Evolutionary conservation across 495 filamentous ascomycete species (phyloP), one percentile per base, ranked within the genome.

Genomic region (Neurospora terricola): DNA sequence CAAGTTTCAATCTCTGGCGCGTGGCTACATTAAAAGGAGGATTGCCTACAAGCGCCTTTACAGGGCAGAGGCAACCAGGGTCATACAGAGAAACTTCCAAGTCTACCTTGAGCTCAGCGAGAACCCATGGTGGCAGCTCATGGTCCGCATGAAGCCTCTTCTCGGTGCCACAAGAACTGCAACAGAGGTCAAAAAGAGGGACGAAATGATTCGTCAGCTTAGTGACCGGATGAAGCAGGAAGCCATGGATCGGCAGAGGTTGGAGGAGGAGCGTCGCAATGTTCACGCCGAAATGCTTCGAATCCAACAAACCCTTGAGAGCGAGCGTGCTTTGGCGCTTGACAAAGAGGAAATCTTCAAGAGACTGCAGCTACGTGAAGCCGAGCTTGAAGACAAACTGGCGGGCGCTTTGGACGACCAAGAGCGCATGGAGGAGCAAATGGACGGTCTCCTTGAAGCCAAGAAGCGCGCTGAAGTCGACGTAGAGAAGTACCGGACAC

Each of bases 271-370:
- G 73, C 88, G 94, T 40, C 87, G 96, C 40, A 93, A 94, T 70
- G 91, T 93, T 8, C 92, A 98, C 72, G 85, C 90, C 27, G 96
- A 98, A 78, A 89, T 98, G 70, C 90, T 94, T 74, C 90, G 92
- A 23, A 91, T 98, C 39, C 94, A 97, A 77, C 92, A 98, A 73
- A 96, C 92, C 1, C 83, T 99, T 11, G 96, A 99, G 81, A 97
- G 94, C 73, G 96, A 99, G 82, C 90, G 96, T 71, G 92, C 94
- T 27, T 84, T 99, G 38, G 96, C 96, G 0, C 84, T 99, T 9
- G 96, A 99, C 80, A 99, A 98, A 78, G 96, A 99, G 75, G 96
- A 98, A 74, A 98, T 99, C 43, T 98, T 98, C 84, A 96, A 94
- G 79, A 88, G 96, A 21, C 85, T 98, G n/a, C 95, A 97, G 78